Evolutionary conservation across 176 grass and related monocot species (phyloP), one percentile per base, ranked within the genome.

Genomic region (Puya raimondii): DNA sequence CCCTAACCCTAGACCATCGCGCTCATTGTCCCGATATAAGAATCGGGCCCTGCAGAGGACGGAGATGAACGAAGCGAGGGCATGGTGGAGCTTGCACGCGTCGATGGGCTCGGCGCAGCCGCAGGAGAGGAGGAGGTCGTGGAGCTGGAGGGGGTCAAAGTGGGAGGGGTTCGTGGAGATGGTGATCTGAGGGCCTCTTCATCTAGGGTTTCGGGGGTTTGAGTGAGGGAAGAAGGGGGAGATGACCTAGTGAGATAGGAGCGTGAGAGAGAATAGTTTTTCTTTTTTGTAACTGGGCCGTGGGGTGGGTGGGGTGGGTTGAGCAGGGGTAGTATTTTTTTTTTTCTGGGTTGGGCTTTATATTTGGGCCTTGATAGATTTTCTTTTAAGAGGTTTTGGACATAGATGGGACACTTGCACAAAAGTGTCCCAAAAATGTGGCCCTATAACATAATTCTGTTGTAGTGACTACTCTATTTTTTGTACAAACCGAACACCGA

Each of bases 21-120:
- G 50, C 64, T n/a, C 52, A 0, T 56, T 64, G 10, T 27, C 69
- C 0, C 52, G 51, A 4, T 52, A 71, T 82, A 97, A 9, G 73
- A 77, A 97, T 12, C 72, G 76, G 17, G 79, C 17, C 18, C 75
- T 64, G 65, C 89, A 97, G 70, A 87, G 83, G 64, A 85, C 86
- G 50, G 89, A 90, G 11, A 92, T 86, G 21, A 97, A 90, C 20
- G 66, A 80, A 88, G 70, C 77, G 12, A 92, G 68, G 11, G 88
- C 83, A 1, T 77, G 66, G 15, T 52, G 80, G 20, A 97, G 93
- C 89, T 97, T 97, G 12, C 25, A 23, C 16, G 78, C 11, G 23
- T 92, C 86, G 6, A 87, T 73, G 27, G 76, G 81, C 15, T 83
- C 80, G 7, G 14, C 14, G 2, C 50, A 22, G 49, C 65, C 83